A percentile compares a stretch with the other conserved stretches of the same genome.
phyloP scores from a whole-genome alignment of 148 eudicot species.

The Silene uniflora region DNA sequence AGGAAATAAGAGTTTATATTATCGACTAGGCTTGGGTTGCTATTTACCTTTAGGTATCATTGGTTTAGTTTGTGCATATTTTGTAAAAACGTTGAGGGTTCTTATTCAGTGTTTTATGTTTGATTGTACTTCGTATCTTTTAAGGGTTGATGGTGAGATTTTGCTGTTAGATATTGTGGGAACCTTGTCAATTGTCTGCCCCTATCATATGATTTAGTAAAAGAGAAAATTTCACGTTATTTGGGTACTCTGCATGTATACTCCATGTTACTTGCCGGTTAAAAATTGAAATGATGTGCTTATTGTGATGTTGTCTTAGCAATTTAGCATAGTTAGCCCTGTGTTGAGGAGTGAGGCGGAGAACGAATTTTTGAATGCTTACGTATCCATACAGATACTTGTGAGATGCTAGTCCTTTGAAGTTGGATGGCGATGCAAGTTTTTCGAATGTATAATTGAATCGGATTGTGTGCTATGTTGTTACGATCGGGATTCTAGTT shows the following conservation, averaged over 20 bases:
- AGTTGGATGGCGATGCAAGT: too few relatives aligned
- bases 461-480: too few relatives aligned
- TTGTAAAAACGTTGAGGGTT: slow-evolving; percentile 20
- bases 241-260: background rate
- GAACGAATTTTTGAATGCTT: too few relatives aligned
- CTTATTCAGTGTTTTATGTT: background rate
- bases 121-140: slow-evolving; percentile 13
- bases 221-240: background rate
- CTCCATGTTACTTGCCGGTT: background rate
- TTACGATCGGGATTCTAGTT: too few relatives aligned
- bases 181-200: background rate
- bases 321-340: too few relatives aligned
- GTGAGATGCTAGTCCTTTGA: too few relatives aligned
- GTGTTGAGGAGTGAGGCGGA: too few relatives aligned
- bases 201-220: background rate
- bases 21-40: slow-evolving; percentile 9
- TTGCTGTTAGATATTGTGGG: background rate
- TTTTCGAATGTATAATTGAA: too few relatives aligned
- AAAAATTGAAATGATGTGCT: too few relatives aligned
- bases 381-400: too few relatives aligned
- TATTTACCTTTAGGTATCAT: slow-evolving; percentile 3
- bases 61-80: slow-evolving; percentile 30
- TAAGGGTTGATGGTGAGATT: slow-evolving; percentile 11
- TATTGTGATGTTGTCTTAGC: too few relatives aligned
- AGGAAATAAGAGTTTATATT: slow-evolving; percentile 16